A percentile compares a stretch with the other conserved stretches of the same genome.
Evolutionary conservation across 1,284 basidiomycete species (phyloP).

Genomic region (Cutaneotrichosporon dermatis): DNA sequence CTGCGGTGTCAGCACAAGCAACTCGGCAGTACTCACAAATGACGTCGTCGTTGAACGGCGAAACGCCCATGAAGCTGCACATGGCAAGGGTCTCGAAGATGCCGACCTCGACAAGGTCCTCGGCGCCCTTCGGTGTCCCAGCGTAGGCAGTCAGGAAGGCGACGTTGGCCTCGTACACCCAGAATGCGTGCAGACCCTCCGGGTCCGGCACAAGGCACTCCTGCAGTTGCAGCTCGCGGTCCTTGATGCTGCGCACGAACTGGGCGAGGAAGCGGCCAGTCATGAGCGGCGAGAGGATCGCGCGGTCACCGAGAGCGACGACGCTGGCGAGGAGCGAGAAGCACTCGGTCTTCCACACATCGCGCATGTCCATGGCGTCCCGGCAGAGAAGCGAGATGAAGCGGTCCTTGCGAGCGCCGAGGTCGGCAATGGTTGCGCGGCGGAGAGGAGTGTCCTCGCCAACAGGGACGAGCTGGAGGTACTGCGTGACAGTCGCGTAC

Average conservation of each 20-base stretch:
- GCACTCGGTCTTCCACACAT: conserved; percentile 91
- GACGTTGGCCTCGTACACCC: conserved; percentile 93
- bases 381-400: conserved; percentile 73
- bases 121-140: conserved; percentile 74
- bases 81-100: conserved; percentile 73
- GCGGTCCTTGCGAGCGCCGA: conserved; percentile 59
- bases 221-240: conserved; percentile 73
- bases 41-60: conserved; percentile 70
- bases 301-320: conserved; percentile 62
- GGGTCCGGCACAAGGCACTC: conserved; percentile 82
- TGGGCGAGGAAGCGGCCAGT: conserved; percentile 75
- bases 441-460: conserved; percentile 51
- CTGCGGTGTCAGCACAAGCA: not conserved
- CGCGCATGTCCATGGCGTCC: conserved; percentile 88
- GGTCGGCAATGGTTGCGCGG: conserved; percentile 58
- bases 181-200: conserved; percentile 82
- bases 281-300: conserved; percentile 55
- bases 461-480: conserved; percentile 61
- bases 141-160: conserved; percentile 80
- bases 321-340: conserved; percentile 53
- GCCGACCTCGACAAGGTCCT: conserved; percentile 75
- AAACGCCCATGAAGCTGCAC: conserved; percentile 83
- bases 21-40: conserved; percentile 57
- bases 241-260: conserved; percentile 78
- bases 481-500: conserved; percentile 84